Base-by-base conservation (phyloP, 768 basidiomycete genomes). In the Boletus rubroflammeus region DNA sequence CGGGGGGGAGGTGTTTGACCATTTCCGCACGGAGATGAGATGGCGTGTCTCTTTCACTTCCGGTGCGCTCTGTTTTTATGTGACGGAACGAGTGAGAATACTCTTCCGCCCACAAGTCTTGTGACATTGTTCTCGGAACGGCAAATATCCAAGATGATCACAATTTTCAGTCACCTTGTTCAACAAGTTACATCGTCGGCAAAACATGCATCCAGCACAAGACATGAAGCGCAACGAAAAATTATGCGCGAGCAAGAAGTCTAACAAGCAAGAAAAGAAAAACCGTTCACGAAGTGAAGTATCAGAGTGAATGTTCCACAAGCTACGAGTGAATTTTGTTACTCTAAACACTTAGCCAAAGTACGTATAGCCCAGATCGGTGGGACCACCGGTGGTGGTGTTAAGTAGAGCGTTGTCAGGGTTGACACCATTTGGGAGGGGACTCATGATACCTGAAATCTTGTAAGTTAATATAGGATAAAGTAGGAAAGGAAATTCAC, bases 1-100 rank as follows among this genome's bases (percentile, higher is more conserved):
- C 64, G 2, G 83, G 76, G 1, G 90, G 81, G 23, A 94, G 74
- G 36, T 76, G 75, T 53, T 67, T 74, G 59, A 78, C 73, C 63
- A 70, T 71, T 49, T 58, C 51, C 51, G 44, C 34, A 35, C 25
- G 36, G 19, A 36, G 17, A 51, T 49, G 42, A 46, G 35, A 43
- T n/a, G 46, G 50, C 38, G 41, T 36, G 41, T 48, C 39, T 13
- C 26, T 17, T 15, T 34, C 15, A 47, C 36, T 21, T 42, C 26
- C 39, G 17, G 34, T 6, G 29, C 36, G 19, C n/a, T 32, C 21
- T 28, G 29, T 40, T 51, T 58, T 62, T 61, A 61, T 47, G 47
- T 19, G 50, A 55, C 29, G 25, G 15, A 28, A 17, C 21, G 53
- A 51, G 47, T 45, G 48, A 48, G 54, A 62, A 54, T 39, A n/a